These are phyloP conservation scores for Leccinum uliginosum DNA, from an alignment of 768 basidiomycete species.

Conservation along the genomic window DNA sequence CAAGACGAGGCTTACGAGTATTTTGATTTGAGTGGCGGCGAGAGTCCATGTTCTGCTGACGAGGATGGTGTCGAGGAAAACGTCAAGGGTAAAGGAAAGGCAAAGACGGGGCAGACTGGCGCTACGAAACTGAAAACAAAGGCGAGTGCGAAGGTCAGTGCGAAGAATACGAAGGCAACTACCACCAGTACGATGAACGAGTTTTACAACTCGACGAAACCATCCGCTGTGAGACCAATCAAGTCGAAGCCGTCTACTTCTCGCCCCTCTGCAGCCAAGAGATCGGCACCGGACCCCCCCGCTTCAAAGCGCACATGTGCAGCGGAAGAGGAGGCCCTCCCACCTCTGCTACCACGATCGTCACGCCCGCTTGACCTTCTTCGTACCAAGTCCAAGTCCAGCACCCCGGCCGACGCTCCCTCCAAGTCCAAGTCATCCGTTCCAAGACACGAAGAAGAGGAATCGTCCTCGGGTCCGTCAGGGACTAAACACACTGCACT, in stretches of 20 bases:
- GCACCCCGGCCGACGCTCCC: neutral
- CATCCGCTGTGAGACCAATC: neutral
- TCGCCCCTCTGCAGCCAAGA: neutral
- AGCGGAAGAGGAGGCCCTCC: constrained; percentile 9
- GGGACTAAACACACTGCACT: neutral
- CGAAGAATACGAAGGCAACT: neutral
- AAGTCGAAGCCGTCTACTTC: constrained; percentile 4
- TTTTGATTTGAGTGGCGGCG: constrained; percentile 23
- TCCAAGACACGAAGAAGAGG: constrained; percentile 12
- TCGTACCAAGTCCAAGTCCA: constrained; percentile 10
- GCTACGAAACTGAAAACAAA: neutral
- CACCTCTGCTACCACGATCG: constrained; percentile 11
- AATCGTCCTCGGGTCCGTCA: constrained; percentile 3
- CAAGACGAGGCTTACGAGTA: constrained; percentile 27
- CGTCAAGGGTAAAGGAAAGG: constrained; percentile 11
- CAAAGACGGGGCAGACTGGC: neutral
- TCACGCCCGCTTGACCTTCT: constrained; percentile 27
- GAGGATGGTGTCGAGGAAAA: neutral
- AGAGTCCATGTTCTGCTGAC: constrained; percentile 19
- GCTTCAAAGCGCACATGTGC: constrained; percentile 2
- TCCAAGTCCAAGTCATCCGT: neutral
- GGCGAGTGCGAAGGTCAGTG: neutral
- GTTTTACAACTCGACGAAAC: constrained; percentile 8
- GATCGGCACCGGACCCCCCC: neutral
- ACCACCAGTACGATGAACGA: constrained; percentile 10